Conservation (phyloP, 306 rosid genomes). For the Medicago truncatula region MtrunA17r5.0-ANR NC_053043.1:29964501-29965000, state of each 20-base stretch:
- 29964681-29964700: slow-evolving; percentile 58
- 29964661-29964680: slow-evolving; percentile 71
- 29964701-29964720: slow-evolving; percentile 79
- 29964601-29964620: slow-evolving; percentile 78
- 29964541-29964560: slow-evolving; percentile 81
- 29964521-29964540: slow-evolving; percentile 74
- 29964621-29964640: slow-evolving; percentile 85
- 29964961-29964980: slow-evolving; percentile 84
- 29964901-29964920: slow-evolving; percentile 91
- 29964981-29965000: slow-evolving; percentile 80
- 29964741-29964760: slow-evolving; percentile 75
- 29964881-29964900: slow-evolving; percentile 79
- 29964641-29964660: slow-evolving; percentile 92
- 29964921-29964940: slow-evolving; percentile 81
- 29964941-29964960: slow-evolving; percentile 67
- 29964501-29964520: slow-evolving; percentile 84
- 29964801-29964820: slow-evolving; percentile 84
- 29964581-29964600: slow-evolving; percentile 77
- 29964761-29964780: slow-evolving; percentile 82
- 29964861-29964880: slow-evolving; percentile 71
- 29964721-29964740: slow-evolving; percentile 72
- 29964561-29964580: slow-evolving; percentile 71
- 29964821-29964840: slow-evolving; percentile 80
- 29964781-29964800: slow-evolving; percentile 74
- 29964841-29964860: slow-evolving; percentile 81